Base-by-base conservation (phyloP, 2,329 filamentous ascomycete species). In the Claviceps pazoutovae region DNA sequence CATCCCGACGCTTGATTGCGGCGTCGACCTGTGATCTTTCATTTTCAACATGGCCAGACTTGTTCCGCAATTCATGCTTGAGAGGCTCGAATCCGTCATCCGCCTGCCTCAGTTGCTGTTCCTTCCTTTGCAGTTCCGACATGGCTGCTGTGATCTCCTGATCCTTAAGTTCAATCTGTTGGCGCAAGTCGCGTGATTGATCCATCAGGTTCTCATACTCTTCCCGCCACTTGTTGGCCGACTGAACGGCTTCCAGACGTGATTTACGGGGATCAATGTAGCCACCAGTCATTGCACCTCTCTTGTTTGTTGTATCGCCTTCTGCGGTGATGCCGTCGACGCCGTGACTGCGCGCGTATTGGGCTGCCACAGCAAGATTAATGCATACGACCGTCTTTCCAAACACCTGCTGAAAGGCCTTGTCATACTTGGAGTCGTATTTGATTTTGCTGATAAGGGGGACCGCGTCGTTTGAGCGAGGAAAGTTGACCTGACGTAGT, bases 321-420 rank as follows among this genome's bases (percentile, higher is more conserved):
- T 97, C 90, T 3, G 88, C 86, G 0, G 93, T 98, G 58, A 98
- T 95, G 37, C 88, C 90, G 60, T 89, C 89, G 23, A 97, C 83
- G 17, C 86, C 86, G 61, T 97, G 91, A 60, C 86, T 95, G 61
- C 91, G 82, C 21, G 93, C 88, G 64, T 96, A 96, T 62, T 96
- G 89, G 13, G 86, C 81, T 47, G 90, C 93, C 53, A 95, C 80
- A 48, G 86, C 80, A 56, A 98, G 72, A 58, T 88, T 95, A 2
- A 91, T 90, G 59, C 93, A 97, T 52, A 98, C 85, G 50, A 98
- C 88, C 0, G 88, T 93, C 67, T 88, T 94, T 46, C 90, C 93
- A 68, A 98, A 98, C 0, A 98, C 88, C 64, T 96, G 90, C 62
- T 87, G 83, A 65, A 98, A 93, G 0, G 93, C 93, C 60, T 81